phyloP scores from a whole-genome alignment of 768 basidiomycete genomes.

The Albatrellus ellisii region DNA sequence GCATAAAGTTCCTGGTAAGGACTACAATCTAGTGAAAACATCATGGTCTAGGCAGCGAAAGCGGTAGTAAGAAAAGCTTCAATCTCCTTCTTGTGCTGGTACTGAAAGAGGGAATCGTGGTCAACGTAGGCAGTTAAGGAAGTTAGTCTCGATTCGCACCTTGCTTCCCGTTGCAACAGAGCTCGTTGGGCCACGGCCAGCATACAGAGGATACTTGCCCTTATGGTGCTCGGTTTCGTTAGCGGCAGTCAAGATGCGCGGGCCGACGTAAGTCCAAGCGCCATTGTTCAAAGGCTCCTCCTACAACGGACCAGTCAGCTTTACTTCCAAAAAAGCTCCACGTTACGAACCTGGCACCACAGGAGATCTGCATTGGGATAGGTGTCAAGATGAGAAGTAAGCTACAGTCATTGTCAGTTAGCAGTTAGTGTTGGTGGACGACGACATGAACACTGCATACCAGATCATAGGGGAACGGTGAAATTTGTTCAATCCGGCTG shows the following conservation, averaged over 20 bases:
- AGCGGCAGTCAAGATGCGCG: constrained; percentile 88
- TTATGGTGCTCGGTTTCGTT: constrained; percentile 83
- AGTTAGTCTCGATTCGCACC: constrained; percentile 29
- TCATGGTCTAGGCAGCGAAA: constrained; percentile 23
- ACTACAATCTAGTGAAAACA: too few species aligned
- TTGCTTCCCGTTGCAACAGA: constrained; percentile 91
- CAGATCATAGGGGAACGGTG: constrained; percentile 94
- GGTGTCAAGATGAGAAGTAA: constrained; percentile 89
- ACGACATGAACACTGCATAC: constrained; percentile 28
- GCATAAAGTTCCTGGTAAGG: too few species aligned
- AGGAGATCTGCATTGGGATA: constrained; percentile 91
- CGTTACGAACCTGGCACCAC: constrained; percentile 70
- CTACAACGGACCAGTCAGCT: constrained; percentile 20
- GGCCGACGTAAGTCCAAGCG: constrained; percentile 92
- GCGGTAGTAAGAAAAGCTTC: constrained; percentile 56
- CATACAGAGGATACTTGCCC: constrained; percentile 83
- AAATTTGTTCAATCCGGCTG: constrained; percentile 88
- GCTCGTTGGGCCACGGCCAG: constrained; percentile 84
- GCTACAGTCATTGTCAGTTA: constrained; percentile 25
- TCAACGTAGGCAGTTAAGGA: neutral
- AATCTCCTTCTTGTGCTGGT: constrained; percentile 85
- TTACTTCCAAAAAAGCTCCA: neutral
- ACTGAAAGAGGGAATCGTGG: constrained; percentile 22
- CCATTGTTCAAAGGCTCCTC: constrained; percentile 98
- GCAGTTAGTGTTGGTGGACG: neutral